Conservation (phyloP, 345 rosid species). For the Eutrema japonicum region DNA sequence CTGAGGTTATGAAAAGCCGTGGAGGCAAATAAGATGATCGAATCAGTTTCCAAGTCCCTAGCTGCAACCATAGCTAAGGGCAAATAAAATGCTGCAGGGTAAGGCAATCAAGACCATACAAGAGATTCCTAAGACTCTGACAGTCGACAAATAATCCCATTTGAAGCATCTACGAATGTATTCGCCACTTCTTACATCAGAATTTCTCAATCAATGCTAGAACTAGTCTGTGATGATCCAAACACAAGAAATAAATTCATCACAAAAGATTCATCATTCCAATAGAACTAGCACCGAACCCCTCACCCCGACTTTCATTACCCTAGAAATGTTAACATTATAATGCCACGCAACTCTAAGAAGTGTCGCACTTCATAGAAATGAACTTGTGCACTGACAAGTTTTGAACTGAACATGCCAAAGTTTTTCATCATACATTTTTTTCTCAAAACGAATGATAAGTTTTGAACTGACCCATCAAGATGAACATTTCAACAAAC, state of each 20-base stretch:
- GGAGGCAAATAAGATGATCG: conserved; percentile 4
- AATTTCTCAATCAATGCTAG: background rate
- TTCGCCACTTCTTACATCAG: background rate
- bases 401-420: too few relatives aligned
- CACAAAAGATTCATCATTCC: background rate
- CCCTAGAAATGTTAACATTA: background rate
- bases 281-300: background rate
- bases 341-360: background rate
- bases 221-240: background rate
- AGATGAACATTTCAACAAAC: background rate
- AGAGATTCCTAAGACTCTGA: background rate
- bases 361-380: background rate
- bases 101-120: conserved; percentile 22
- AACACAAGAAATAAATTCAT: conserved; percentile 13
- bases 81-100: background rate
- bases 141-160: background rate
- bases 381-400: background rate
- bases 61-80: conserved; percentile 5
- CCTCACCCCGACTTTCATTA: background rate
- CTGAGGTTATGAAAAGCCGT: conserved; percentile 13
- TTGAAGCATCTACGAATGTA: background rate
- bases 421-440: too few relatives aligned
- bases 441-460: too few relatives aligned
- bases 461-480: too few relatives aligned
- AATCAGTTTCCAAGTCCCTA: background rate